Percentiles rank a stretch among this genome's conserved stretches.
Conservation (phyloP, 2,329 filamentous ascomycete genomes). For the Ilyonectria robusta region DNA sequence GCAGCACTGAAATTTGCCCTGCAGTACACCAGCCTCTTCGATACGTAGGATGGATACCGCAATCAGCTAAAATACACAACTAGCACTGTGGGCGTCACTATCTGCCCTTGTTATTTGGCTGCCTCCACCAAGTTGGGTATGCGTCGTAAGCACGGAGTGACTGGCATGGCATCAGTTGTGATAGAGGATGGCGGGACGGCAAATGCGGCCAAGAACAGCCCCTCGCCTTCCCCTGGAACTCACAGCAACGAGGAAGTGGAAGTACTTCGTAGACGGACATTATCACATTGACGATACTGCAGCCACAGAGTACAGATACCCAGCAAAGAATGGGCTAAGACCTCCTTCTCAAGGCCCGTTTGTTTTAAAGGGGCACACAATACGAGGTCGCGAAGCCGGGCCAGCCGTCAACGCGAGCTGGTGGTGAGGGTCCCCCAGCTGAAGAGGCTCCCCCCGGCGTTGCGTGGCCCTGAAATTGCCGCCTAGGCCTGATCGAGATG, state of each 20-base stretch:
- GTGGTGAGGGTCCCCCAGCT: not conserved
- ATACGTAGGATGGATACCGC: not conserved
- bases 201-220: not conserved
- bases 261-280: not conserved
- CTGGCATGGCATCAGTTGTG: not conserved
- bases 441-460: constrained; percentile 5
- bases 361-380: constrained; percentile 3
- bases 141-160: constrained; percentile 26
- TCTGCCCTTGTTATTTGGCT: constrained; percentile 2
- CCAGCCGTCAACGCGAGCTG: not conserved
- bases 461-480: constrained; percentile 34
- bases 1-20: constrained; percentile 16
- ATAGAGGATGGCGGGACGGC: not conserved
- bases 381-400: constrained; percentile 10
- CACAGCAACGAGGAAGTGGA: not conserved
- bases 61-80: not conserved
- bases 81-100: constrained; percentile 1
- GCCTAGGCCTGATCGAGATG: constrained; percentile 34
- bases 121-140: not conserved
- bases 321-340: not conserved
- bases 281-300: not conserved
- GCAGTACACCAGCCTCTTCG: constrained; percentile 1
- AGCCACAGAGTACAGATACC: not conserved
- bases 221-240: not conserved
- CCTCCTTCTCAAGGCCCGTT: not conserved